phyloP scores from a whole-genome alignment of 2,329 filamentous ascomycete genomes.

The Aspergillus latus region DNA sequence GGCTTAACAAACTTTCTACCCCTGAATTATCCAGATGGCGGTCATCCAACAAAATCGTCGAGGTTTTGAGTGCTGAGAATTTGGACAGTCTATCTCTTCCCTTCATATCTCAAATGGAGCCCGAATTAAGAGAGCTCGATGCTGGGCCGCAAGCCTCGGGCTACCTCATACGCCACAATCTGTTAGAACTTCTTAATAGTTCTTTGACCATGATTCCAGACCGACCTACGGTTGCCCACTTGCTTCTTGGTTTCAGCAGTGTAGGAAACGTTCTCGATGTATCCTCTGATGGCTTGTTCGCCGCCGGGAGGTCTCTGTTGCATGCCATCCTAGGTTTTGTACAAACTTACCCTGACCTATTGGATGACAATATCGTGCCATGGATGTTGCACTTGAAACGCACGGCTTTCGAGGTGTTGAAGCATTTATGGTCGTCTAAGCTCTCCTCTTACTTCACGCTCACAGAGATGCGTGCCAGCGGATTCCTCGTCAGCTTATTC shows the following conservation, averaged over 20 bases:
- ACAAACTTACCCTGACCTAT: slow-evolving; percentile 65
- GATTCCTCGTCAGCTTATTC: slow-evolving; percentile 77
- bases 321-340: slow-evolving; percentile 76
- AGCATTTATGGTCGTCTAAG: slow-evolving; percentile 78
- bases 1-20: slow-evolving; percentile 69
- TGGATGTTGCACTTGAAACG: slow-evolving; percentile 71
- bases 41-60: slow-evolving; percentile 79
- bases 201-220: slow-evolving; percentile 74
- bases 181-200: slow-evolving; percentile 81
- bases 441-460: slow-evolving; percentile 74
- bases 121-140: slow-evolving; percentile 69
- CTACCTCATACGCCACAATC: slow-evolving; percentile 78
- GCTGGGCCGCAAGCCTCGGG: slow-evolving; percentile 67
- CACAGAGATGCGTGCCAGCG: slow-evolving; percentile 73
- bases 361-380: slow-evolving; percentile 60
- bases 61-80: slow-evolving; percentile 80
- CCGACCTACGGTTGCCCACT: slow-evolving; percentile 83
- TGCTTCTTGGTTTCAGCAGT: slow-evolving; percentile 84
- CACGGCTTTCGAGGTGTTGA: slow-evolving; percentile 70
- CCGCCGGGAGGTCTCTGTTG: slow-evolving; percentile 72
- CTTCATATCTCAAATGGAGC: slow-evolving; percentile 66
- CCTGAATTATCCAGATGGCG: slow-evolving; percentile 61
- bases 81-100: slow-evolving; percentile 75
- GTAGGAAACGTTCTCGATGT: slow-evolving; percentile 68
- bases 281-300: slow-evolving; percentile 68